Conservation (phyloP, 75 land plant species). For the Pinus albicaulis region DNA sequence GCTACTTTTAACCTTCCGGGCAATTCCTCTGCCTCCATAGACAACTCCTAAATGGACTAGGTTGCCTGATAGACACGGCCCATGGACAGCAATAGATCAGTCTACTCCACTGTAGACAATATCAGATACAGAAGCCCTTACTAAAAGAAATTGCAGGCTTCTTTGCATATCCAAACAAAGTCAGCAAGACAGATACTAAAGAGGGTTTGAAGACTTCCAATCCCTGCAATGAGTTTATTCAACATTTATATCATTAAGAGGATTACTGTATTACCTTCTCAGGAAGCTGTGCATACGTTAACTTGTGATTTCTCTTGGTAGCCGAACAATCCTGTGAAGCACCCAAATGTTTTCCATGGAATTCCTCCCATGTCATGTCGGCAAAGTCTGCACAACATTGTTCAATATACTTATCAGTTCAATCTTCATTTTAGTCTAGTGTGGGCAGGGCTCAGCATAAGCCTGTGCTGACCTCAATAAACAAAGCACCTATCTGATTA, state of each 20-base stretch:
- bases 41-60: background rate
- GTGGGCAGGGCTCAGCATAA: background rate
- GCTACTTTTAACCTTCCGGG: too few relatives aligned
- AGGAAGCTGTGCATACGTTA: constrained; percentile 56
- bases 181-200: background rate
- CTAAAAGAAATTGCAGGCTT: background rate
- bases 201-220: background rate
- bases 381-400: constrained; percentile 65
- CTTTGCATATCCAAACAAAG: background rate
- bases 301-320: constrained; percentile 71
- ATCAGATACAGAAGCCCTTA: background rate
- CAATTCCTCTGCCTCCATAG: too few relatives aligned
- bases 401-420: background rate
- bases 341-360: constrained; percentile 50
- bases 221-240: background rate
- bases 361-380: constrained; percentile 93
- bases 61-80: background rate
- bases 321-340: constrained; percentile 95
- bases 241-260: background rate
- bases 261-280: constrained; percentile 40
- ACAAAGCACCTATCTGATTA: background rate
- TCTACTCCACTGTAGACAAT: background rate
- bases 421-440: background rate
- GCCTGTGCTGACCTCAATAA: background rate
- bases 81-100: background rate